Evolutionary conservation across 192 early-diverging fungal genomes (phyloP).

Genomic region (Coemansia guatemalensis): DNA sequence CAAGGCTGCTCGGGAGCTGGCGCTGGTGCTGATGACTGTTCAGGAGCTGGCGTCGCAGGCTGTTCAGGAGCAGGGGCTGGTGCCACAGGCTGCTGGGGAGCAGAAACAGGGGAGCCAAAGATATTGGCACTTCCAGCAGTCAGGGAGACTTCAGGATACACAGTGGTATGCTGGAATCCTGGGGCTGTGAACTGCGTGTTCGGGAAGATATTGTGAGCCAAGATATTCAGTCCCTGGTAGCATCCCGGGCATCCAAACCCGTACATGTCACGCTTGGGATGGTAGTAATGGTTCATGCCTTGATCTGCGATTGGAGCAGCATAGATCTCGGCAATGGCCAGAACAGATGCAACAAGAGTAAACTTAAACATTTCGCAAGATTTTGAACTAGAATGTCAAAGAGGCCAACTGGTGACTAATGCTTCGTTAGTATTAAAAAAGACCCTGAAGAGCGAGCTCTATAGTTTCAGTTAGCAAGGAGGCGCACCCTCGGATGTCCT

Average conservation of each 20-base stretch:
- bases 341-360: constrained; percentile 6
- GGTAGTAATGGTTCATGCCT: neutral
- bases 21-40: neutral
- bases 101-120: constrained; percentile 3
- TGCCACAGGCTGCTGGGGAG: constrained; percentile 12
- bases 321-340: constrained; percentile 15
- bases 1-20: neutral
- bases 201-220: constrained; percentile 15
- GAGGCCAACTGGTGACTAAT: constrained; percentile 1
- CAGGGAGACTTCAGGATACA: constrained; percentile 17
- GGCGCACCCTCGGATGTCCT: neutral
- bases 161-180: constrained; percentile 23
- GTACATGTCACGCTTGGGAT: constrained; percentile 14
- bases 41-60: neutral
- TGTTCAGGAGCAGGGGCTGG: neutral
- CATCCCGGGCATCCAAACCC: constrained; percentile 14
- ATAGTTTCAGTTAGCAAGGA: constrained; percentile 10
- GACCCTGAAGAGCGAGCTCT: constrained; percentile 34
- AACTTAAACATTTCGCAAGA: constrained; percentile 30
- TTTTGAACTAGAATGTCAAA: constrained; percentile 8
- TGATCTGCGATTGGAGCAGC: constrained; percentile 8
- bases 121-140: constrained; percentile 13
- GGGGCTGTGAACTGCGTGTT: constrained; percentile 19
- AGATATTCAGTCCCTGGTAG: constrained; percentile 10
- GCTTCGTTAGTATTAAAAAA: constrained; percentile 21